Conservation (phyloP, 768 basidiomycete genomes). For the Kwoniella sp. region DNA sequence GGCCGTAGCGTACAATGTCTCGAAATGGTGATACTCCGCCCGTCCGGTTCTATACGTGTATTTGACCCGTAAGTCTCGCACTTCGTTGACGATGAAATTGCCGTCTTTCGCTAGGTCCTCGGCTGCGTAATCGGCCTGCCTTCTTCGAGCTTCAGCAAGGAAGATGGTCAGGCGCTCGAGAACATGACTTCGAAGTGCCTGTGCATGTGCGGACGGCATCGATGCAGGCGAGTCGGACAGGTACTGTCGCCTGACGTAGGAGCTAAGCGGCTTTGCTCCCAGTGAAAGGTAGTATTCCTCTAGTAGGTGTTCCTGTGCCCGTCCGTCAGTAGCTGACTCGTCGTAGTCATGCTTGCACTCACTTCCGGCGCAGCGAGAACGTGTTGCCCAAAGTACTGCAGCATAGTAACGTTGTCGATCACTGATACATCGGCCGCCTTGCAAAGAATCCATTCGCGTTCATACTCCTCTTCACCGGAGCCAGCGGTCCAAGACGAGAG, state of each 20-base stretch:
- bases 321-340: neutral
- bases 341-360: slow-evolving; percentile 7
- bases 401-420: slow-evolving; percentile 77
- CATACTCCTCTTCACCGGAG: slow-evolving; percentile 29
- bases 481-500: slow-evolving; percentile 3
- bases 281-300: slow-evolving; percentile 80
- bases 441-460: slow-evolving; percentile 61
- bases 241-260: slow-evolving; percentile 73
- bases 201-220: slow-evolving; percentile 23
- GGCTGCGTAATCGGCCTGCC: slow-evolving; percentile 40
- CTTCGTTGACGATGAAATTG: slow-evolving; percentile 47
- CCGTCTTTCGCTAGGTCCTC: slow-evolving; percentile 48
- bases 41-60: slow-evolving; percentile 35
- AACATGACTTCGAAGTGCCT: slow-evolving; percentile 40
- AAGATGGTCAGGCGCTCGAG: slow-evolving; percentile 84
- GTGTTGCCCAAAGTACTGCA: slow-evolving; percentile 70
- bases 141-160: slow-evolving; percentile 68
- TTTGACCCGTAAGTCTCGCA: slow-evolving; percentile 33
- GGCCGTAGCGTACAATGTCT: slow-evolving; percentile 39
- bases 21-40: slow-evolving; percentile 25
- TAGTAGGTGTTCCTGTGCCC: slow-evolving; percentile 80
- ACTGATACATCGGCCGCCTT: slow-evolving; percentile 66
- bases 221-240: slow-evolving; percentile 49
- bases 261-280: slow-evolving; percentile 69
- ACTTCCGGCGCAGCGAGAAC: slow-evolving; percentile 56